phyloP scores from a whole-genome alignment of 2,329 filamentous ascomycete species.

The Fusarium penzigii region DNA sequence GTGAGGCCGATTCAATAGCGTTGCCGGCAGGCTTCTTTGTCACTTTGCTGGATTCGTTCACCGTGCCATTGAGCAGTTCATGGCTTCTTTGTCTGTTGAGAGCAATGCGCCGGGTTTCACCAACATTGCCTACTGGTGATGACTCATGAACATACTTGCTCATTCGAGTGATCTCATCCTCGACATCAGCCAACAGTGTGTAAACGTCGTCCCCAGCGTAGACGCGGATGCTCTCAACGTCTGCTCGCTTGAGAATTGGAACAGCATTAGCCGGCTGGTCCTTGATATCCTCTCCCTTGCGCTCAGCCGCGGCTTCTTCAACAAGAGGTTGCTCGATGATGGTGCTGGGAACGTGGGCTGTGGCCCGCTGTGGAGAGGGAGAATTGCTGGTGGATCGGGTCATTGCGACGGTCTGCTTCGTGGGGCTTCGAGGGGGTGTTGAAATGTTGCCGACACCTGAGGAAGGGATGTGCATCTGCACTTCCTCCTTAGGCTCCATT shows the following conservation, averaged over 20 bases:
- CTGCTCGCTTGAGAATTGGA: constrained; percentile 38
- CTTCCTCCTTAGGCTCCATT: constrained; percentile 44
- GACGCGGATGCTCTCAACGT: constrained; percentile 66
- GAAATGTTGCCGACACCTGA: constrained; percentile 46
- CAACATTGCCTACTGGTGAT: constrained; percentile 3
- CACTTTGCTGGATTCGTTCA: constrained; percentile 17
- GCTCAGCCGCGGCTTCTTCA: constrained; percentile 40
- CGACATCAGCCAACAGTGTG: constrained; percentile 66
- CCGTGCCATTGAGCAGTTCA: constrained; percentile 46
- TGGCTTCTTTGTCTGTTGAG: constrained; percentile 53
- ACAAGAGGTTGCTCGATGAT: constrained; percentile 53
- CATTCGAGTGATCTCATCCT: constrained; percentile 46
- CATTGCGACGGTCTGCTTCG: constrained; percentile 41
- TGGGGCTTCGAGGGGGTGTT: constrained; percentile 61
- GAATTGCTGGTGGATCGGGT: constrained; percentile 40
- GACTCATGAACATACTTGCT: constrained; percentile 23
- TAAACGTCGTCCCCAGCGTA: constrained; percentile 70
- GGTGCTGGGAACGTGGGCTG: constrained; percentile 56
- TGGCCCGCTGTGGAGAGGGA: constrained; percentile 52
- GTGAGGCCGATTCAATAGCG: not conserved
- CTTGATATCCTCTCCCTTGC: constrained; percentile 17
- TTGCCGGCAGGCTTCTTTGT: constrained; percentile 23
- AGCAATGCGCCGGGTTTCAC: constrained; percentile 36
- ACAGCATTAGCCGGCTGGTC: constrained; percentile 27
- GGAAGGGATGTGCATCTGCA: constrained; percentile 39